A percentile compares a stretch with the other conserved stretches of the same genome.
These are phyloP conservation scores for Takashimella koratensis DNA, from an alignment of 1,284 basidiomycete species.

Conservation along the genomic window DNA sequence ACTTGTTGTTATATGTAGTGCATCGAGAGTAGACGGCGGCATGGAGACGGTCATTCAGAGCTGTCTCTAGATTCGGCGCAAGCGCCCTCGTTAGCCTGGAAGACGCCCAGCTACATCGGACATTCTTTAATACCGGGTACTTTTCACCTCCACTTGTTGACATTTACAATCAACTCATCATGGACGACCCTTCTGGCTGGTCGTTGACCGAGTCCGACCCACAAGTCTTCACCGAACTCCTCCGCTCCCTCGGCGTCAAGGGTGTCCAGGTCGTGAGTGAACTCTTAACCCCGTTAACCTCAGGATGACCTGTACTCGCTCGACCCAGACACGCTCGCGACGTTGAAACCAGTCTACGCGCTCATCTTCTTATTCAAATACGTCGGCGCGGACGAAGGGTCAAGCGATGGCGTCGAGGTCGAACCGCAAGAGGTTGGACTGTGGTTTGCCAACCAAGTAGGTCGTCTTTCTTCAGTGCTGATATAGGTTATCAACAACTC, in stretches of 20 bases:
- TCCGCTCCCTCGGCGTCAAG: constrained; percentile 50
- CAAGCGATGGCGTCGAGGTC: constrained; percentile 47
- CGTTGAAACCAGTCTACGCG: constrained; percentile 75
- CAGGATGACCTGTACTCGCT: constrained; percentile 81
- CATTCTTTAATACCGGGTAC: too few relatives aligned
- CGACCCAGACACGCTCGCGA: constrained; percentile 65
- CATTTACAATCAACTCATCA: too few relatives aligned
- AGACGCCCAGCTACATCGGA: too few relatives aligned
- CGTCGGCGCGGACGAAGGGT: constrained; percentile 57
- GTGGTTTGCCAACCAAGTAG: constrained; percentile 78
- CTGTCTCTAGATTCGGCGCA: too few relatives aligned
- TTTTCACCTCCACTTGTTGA: too few relatives aligned
- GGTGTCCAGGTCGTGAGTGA: constrained; percentile 51
- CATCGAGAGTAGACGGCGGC: too few relatives aligned
- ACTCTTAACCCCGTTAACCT: constrained; percentile 1
- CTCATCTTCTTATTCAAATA: constrained; percentile 94
- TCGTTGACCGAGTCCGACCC: constrained; percentile 51
- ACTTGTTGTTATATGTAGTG: too few relatives aligned
- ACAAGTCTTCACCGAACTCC: constrained; percentile 51
- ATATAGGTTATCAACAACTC: constrained; percentile 81
- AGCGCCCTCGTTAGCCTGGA: too few relatives aligned
- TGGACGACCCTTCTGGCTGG: constrained; percentile 48
- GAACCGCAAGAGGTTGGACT: constrained; percentile 69
- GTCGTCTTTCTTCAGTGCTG: too few relatives aligned
- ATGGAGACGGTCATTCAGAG: too few relatives aligned